These are phyloP conservation scores for Phlebiopsis flavidoalba DNA, from an alignment of 768 basidiomycete species.

Conservation along the genomic window DNA sequence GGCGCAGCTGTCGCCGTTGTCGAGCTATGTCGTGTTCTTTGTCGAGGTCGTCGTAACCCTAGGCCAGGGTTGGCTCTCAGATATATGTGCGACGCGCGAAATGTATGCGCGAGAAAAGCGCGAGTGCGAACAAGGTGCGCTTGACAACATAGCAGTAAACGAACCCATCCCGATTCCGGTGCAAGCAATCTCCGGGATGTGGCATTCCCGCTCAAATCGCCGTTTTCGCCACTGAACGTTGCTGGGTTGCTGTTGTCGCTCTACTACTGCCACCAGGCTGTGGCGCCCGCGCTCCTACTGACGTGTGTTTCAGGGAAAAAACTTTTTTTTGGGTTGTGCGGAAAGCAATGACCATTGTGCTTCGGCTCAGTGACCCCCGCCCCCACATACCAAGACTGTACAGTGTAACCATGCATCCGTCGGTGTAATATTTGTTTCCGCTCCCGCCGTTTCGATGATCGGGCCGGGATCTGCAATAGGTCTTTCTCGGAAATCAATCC, in stretches of 20 bases:
- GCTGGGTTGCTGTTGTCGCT: neutral
- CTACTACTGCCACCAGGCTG: neutral
- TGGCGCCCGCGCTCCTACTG: neutral
- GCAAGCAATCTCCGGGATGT: neutral
- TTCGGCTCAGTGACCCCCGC: neutral
- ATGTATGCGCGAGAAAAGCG: no score
- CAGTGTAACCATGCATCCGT: neutral
- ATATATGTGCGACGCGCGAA: no score
- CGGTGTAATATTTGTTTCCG: neutral
- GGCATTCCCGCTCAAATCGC: neutral
- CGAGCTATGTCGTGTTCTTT: no score
- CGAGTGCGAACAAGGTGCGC: no score
- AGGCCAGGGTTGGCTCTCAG: no score
- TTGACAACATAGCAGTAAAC: no score
- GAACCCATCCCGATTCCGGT: neutral
- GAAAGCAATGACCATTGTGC: neutral
- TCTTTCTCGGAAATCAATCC: no score
- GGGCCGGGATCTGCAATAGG: neutral
- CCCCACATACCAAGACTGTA: neutral
- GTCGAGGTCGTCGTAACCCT: no score
- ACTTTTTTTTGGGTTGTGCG: neutral
- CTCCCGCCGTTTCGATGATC: neutral
- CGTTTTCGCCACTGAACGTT: neutral
- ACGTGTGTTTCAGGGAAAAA: neutral
- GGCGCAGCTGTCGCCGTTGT: no score